phyloP scores from a whole-genome alignment of 768 basidiomycete genomes.

The Hypholoma sublateritium region DNA sequence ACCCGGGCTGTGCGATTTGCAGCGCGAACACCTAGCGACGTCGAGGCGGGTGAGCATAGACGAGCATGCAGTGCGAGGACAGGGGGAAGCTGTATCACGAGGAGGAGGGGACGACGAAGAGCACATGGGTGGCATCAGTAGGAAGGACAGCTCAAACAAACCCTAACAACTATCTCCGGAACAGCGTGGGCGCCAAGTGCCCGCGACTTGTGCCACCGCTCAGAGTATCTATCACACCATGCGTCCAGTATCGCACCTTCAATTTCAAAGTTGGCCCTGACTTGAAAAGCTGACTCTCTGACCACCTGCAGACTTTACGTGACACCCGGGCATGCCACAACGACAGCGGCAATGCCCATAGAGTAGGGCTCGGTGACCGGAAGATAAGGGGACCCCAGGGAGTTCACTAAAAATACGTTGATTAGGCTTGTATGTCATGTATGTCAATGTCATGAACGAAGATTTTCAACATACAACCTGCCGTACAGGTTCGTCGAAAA shows the following conservation, averaged over 20 bases:
- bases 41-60: background rate
- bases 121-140: constrained; percentile 21
- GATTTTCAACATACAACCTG: no score
- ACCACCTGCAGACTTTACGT: no score
- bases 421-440: no score
- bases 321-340: no score
- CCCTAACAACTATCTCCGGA: constrained; percentile 8
- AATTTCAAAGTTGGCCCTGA: background rate
- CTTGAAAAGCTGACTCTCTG: background rate
- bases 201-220: background rate
- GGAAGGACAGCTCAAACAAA: constrained; percentile 7
- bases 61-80: background rate
- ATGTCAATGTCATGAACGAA: no score
- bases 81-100: constrained; percentile 6
- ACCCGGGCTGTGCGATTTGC: no score
- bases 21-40: no score
- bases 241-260: background rate
- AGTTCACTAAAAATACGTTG: no score
- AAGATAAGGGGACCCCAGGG: no score
- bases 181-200: background rate
- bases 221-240: background rate
- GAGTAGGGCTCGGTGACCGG: no score
- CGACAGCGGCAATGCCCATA: no score
- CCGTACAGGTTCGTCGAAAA: no score
- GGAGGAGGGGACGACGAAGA: constrained; percentile 12